These are phyloP conservation scores for Acanthamoeba castellanii DNA, from an alignment of 208 protist genomes.

Conservation along the genomic window DNA sequence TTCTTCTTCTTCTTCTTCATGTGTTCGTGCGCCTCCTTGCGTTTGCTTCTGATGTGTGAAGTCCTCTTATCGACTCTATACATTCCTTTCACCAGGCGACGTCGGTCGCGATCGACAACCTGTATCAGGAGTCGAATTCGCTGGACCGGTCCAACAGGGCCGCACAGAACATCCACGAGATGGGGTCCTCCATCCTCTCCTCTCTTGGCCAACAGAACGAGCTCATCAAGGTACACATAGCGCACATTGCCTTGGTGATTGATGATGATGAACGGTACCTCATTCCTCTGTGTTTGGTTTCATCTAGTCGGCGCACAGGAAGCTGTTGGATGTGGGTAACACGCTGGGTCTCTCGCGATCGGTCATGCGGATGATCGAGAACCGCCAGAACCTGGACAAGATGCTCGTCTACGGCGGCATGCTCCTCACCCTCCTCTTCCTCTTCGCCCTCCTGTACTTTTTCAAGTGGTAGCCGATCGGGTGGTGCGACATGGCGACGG, in stretches of 20 bases:
- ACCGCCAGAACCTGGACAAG: constrained; percentile 62
- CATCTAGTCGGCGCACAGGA: constrained; percentile 21
- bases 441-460: constrained; percentile 49
- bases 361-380: constrained; percentile 66
- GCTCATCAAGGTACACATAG: constrained; percentile 30
- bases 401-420: constrained; percentile 72
- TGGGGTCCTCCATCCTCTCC: constrained; percentile 57
- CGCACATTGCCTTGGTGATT: no score
- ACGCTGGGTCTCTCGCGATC: constrained; percentile 64
- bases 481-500: no score
- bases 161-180: constrained; percentile 60
- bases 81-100: neutral
- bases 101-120: constrained; percentile 57
- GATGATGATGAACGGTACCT: neutral
- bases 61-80: neutral
- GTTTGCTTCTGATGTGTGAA: no score
- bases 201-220: constrained; percentile 57
- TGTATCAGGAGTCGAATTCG: constrained; percentile 55
- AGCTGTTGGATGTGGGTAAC: constrained; percentile 65
- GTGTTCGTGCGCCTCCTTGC: neutral
- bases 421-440: constrained; percentile 35
- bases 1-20: neutral
- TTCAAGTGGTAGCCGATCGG: constrained; percentile 2
- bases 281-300: neutral
- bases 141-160: constrained; percentile 19